A percentile compares a stretch with the other conserved stretches of the same genome.
Conservation (phyloP, 306 rosid species). For the Fragaria vesca region DNA sequence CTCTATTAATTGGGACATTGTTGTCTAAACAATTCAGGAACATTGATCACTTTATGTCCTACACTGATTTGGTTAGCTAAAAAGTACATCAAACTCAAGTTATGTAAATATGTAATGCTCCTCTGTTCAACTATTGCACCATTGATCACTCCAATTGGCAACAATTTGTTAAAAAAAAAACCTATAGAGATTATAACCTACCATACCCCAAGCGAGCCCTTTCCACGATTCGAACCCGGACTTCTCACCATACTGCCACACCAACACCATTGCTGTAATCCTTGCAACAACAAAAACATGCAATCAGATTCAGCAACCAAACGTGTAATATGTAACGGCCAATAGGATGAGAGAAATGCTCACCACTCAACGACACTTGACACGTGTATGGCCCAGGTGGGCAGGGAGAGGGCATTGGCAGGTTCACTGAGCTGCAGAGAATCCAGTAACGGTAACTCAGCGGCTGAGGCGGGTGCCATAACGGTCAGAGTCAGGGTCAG, state of each 20-base stretch:
- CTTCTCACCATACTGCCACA: constrained; percentile 88
- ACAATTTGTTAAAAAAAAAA: neutral
- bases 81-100: neutral
- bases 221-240: constrained; percentile 80
- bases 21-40: neutral
- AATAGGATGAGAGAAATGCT: constrained; percentile 7
- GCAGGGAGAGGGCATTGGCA: constrained; percentile 84
- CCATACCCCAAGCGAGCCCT: constrained; percentile 99
- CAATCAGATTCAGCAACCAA: neutral
- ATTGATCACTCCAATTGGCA: neutral
- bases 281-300: constrained; percentile 32
- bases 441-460: constrained; percentile 39
- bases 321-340: too few species aligned
- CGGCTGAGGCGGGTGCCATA: constrained; percentile 52
- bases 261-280: constrained; percentile 92
- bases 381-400: constrained; percentile 93
- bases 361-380: constrained; percentile 92
- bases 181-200: constrained; percentile 26
- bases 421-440: constrained; percentile 66
- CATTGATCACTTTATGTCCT: neutral
- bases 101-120: neutral
- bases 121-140: neutral
- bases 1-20: neutral
- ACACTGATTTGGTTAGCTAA: neutral
- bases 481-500: constrained; percentile 43